A percentile compares a stretch with the other conserved stretches of the same genome.
Conservation (phyloP, 176 grass and related monocot genomes). For the Olyra latifolia region DNA sequence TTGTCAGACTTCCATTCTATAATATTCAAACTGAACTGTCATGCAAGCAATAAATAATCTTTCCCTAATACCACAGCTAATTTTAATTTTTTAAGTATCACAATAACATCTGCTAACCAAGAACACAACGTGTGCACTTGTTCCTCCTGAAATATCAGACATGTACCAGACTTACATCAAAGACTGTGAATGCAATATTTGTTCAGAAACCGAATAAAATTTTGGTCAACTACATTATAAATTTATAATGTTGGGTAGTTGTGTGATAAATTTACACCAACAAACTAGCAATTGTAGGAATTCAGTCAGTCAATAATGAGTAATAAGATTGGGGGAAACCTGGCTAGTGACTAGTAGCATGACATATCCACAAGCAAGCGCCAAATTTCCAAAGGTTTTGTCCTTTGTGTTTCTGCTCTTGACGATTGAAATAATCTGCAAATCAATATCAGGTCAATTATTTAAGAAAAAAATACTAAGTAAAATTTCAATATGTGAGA, state of each 20-base stretch:
- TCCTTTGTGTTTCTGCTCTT: conserved; percentile 54
- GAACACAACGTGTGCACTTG: neutral
- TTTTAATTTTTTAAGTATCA: conserved; percentile 8
- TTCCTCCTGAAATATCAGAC: neutral
- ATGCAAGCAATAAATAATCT: conserved; percentile 7
- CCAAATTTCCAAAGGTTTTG: conserved; percentile 43
- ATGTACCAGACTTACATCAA: neutral
- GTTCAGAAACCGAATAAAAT: neutral
- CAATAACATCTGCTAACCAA: neutral
- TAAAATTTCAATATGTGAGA: neutral
- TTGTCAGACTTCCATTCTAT: neutral
- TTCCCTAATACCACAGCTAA: neutral
- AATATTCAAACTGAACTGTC: neutral
- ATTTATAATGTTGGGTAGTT: neutral
- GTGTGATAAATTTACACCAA: neutral
- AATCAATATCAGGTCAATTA: conserved; percentile 10
- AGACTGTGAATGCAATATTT: neutral
- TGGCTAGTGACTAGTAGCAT: conserved; percentile 47
- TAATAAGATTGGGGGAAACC: conserved; percentile 6
- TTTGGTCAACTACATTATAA: neutral
- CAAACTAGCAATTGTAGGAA: neutral
- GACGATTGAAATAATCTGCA: conserved; percentile 54
- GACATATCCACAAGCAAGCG: conserved; percentile 51
- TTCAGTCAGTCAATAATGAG: neutral
- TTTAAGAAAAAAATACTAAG: conserved; percentile 2